These are phyloP conservation scores for Zygosaccharomyces sapae DNA, from an alignment of 1,139 yeast genomes.

Conservation along the genomic window DNA sequence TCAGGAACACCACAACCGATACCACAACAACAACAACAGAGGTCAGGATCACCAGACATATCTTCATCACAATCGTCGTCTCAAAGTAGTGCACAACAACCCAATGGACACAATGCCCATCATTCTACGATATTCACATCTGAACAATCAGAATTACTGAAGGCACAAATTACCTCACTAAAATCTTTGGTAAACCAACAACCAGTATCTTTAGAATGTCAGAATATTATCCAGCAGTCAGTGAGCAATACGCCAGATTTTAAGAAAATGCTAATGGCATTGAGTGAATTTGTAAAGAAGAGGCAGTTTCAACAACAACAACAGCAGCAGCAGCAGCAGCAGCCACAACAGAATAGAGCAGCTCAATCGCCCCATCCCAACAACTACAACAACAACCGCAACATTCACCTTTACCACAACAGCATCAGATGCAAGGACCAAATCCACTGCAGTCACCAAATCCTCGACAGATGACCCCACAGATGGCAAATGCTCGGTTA, in stretches of 20 bases:
- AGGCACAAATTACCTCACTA: conserved; percentile 68
- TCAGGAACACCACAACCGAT: conserved; percentile 14
- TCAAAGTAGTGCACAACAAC: conserved; percentile 18
- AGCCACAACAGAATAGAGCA: no score
- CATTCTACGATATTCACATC: conserved; percentile 43
- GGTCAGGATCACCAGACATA: conserved; percentile 21
- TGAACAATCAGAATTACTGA: conserved; percentile 60
- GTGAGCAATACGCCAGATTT: conserved; percentile 37
- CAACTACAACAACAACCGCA: no score
- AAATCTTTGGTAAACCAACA: conserved; percentile 57
- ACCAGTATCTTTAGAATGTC: conserved; percentile 56
- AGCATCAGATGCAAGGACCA: conserved; percentile 7
- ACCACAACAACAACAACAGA: conserved; percentile 20
- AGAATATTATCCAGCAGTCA: conserved; percentile 38
- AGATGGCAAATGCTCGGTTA: conserved; percentile 12
- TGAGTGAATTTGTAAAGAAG: conserved; percentile 31
- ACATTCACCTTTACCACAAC: conserved; percentile 17
- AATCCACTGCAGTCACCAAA: conserved; percentile 3
- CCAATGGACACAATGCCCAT: conserved; percentile 6
- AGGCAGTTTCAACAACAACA: conserved; percentile 15
- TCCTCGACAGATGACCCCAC: conserved; percentile 6
- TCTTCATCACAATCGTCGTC: conserved; percentile 1
- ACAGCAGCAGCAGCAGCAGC: no score
- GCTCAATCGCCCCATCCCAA: no score
- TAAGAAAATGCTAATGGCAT: conserved; percentile 28